Conservation (phyloP, 768 basidiomycete species). For the Tylopilus sp. region DNA sequence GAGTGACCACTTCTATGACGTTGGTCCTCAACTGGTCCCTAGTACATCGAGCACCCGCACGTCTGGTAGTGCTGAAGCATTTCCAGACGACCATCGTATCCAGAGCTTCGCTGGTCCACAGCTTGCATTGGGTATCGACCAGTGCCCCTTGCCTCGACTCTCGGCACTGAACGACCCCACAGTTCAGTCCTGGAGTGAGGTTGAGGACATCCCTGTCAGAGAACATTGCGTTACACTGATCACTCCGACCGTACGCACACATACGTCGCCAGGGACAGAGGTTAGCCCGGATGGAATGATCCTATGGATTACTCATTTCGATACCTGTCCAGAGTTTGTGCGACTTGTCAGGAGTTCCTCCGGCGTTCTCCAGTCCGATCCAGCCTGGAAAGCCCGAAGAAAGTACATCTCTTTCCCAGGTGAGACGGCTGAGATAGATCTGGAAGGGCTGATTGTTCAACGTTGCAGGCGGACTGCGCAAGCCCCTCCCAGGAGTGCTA, state of each 20-base stretch:
- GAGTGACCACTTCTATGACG: too few relatives aligned
- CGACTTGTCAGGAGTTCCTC: not conserved
- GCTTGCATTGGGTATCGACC: not conserved
- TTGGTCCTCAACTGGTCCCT: not conserved
- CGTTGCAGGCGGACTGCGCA: not conserved
- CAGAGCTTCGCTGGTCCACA: not conserved
- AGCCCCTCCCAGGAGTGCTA: constrained; percentile 15
- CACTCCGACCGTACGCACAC: not conserved
- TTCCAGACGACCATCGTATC: not conserved
- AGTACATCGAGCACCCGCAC: not conserved
- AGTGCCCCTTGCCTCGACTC: not conserved
- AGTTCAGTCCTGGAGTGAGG: not conserved
- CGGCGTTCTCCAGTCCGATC: not conserved
- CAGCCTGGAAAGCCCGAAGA: not conserved
- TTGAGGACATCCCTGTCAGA: not conserved
- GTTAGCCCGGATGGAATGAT: not conserved
- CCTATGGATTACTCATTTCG: not conserved
- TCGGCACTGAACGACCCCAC: not conserved
- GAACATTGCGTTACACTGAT: not conserved
- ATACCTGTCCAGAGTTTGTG: not conserved
- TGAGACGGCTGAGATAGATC: not conserved
- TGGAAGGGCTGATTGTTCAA: not conserved
- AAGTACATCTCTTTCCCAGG: constrained; percentile 1
- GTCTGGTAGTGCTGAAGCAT: too few relatives aligned
- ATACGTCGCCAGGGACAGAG: not conserved